Evolutionary conservation across 1,284 basidiomycete genomes (phyloP).

Genomic region (Termitomyces sp.): DNA sequence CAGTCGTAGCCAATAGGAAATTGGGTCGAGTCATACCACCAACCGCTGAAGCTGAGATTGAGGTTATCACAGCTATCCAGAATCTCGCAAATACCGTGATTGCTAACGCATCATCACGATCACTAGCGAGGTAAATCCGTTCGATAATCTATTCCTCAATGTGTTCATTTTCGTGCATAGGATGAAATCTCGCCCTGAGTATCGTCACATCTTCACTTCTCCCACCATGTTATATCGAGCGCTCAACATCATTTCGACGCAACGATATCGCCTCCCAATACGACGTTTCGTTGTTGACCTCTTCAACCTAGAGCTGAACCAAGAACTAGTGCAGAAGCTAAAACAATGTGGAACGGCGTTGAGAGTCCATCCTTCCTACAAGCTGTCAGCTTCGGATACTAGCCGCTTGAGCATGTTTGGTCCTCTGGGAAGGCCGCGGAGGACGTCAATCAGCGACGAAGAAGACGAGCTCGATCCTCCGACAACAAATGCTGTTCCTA

Average conservation of each 20-base stretch:
- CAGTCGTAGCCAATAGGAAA: constrained; percentile 38
- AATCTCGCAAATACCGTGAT: constrained; percentile 96
- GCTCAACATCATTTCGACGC: constrained; percentile 79
- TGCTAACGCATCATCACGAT: constrained; percentile 87
- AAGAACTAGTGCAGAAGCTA: constrained; percentile 49
- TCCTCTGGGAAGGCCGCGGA: constrained; percentile 38
- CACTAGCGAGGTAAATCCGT: constrained; percentile 65
- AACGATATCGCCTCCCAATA: constrained; percentile 86
- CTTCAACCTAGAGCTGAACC: constrained; percentile 78
- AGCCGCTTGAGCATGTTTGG: constrained; percentile 58
- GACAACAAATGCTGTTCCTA: constrained; percentile 24
- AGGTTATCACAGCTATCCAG: constrained; percentile 86
- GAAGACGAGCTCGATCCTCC: constrained; percentile 48
- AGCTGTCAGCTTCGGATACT: constrained; percentile 40
- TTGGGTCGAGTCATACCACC: constrained; percentile 58
- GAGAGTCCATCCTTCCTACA: constrained; percentile 44
- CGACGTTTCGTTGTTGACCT: constrained; percentile 90
- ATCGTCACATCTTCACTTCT: constrained; percentile 72
- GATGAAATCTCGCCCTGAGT: constrained; percentile 77
- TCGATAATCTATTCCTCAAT: constrained; percentile 7
- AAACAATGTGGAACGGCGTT: constrained; percentile 44
- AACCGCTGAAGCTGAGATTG: constrained; percentile 70
- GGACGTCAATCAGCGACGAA: constrained; percentile 58
- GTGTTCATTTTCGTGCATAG: constrained; percentile 32
- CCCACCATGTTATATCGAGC: constrained; percentile 79